Conservation (phyloP, 176 grass and related monocot species). For the Sorghum bicolor region DNA sequence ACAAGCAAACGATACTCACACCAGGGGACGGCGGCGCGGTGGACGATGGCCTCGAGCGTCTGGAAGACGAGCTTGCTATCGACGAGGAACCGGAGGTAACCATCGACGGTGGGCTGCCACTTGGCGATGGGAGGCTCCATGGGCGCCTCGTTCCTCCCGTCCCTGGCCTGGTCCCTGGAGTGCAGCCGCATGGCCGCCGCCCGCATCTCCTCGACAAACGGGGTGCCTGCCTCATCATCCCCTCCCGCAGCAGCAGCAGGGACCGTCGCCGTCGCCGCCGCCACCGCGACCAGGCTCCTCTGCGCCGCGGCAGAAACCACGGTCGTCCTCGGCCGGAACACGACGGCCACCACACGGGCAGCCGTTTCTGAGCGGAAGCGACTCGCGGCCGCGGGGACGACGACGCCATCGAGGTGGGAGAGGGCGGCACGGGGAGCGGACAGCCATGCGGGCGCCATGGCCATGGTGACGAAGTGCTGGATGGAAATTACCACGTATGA, state of each 20-base stretch:
- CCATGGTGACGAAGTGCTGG: conserved; percentile 4
- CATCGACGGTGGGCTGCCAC: conserved; percentile 69
- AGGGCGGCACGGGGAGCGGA: neutral
- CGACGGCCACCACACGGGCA: neutral
- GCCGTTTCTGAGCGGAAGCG: neutral
- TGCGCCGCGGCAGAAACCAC: neutral
- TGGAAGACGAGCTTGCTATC: conserved; percentile 83
- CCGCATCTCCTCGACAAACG: conserved; percentile 91
- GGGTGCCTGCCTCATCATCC: conserved; percentile 17
- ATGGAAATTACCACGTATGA: neutral
- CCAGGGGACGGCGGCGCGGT: conserved; percentile 54
- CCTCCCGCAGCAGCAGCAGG: conserved; percentile 8
- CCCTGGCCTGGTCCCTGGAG: conserved; percentile 69
- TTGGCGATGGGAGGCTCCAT: conserved; percentile 53
- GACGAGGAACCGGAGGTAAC: conserved; percentile 81
- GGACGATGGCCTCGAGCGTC: conserved; percentile 71
- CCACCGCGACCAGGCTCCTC: conserved; percentile 5
- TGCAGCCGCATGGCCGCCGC: conserved; percentile 83
- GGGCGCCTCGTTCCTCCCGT: conserved; percentile 68
- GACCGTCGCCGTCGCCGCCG: conserved; percentile 13
- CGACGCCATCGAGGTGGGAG: neutral
- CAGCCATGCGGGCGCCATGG: conserved; percentile 47
- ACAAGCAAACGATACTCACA: no score
- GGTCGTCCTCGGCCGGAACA: neutral
- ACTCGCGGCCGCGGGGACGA: neutral